A percentile compares a stretch with the other conserved stretches of the same genome.
These are phyloP conservation scores for Rhynchospora tenuis DNA, from an alignment of 176 grass and related monocot genomes.

Conservation along the genomic window DNA sequence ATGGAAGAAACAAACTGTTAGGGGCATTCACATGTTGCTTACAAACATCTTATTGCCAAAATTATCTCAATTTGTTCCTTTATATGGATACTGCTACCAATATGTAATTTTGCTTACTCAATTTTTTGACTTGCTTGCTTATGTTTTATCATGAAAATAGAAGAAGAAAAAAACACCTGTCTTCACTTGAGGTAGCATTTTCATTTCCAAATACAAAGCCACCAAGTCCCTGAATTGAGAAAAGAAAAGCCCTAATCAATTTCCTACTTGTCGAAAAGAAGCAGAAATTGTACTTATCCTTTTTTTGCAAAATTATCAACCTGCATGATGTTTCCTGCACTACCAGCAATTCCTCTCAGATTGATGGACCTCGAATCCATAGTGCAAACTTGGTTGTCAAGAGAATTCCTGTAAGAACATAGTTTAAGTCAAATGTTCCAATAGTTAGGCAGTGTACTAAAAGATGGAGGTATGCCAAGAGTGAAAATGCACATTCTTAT, in stretches of 20 bases:
- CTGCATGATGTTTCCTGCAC: conserved; percentile 90
- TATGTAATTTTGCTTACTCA: neutral
- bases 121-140: neutral
- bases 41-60: neutral
- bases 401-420: neutral
- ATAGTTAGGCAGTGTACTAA: no score
- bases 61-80: neutral
- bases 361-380: conserved; percentile 76
- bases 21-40: neutral
- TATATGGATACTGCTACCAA: neutral
- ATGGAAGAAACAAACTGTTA: conserved; percentile 4
- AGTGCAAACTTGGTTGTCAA: neutral
- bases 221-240: conserved; percentile 60
- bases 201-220: conserved; percentile 93
- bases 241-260: conserved; percentile 4
- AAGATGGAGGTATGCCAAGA: no score
- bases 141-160: neutral
- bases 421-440: no score
- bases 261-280: neutral
- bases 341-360: conserved; percentile 76
- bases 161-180: conserved; percentile 36
- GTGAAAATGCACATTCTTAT: no score
- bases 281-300: neutral
- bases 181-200: conserved; percentile 72
- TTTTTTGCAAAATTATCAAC: conserved; percentile 7